Percentiles rank a stretch among this genome's conserved stretches.
phyloP scores from a whole-genome alignment of 169 alveolate genomes.

The Eimeria maxima region DNA sequence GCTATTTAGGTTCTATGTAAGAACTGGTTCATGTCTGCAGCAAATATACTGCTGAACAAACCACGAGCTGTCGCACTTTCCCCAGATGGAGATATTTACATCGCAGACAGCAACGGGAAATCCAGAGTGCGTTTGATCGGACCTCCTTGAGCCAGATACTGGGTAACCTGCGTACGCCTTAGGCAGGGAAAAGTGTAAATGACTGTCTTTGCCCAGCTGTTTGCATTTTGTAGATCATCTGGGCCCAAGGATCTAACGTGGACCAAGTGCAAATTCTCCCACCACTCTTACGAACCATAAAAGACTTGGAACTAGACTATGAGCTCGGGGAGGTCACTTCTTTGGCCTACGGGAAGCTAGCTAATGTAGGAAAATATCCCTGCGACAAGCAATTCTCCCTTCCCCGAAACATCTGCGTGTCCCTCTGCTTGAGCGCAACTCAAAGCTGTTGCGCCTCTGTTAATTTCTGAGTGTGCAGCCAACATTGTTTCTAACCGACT shows the following conservation, averaged over 20 bases:
- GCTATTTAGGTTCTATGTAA: neutral
- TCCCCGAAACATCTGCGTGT: neutral
- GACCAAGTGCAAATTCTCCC: neutral
- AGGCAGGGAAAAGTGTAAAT: neutral
- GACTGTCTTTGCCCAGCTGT: neutral
- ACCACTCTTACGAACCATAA: neutral
- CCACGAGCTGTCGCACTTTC: conserved; percentile 62
- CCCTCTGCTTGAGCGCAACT: neutral
- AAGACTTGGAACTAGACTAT: neutral
- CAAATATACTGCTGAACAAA: neutral
- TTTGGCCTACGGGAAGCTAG: neutral
- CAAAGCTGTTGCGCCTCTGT: neutral
- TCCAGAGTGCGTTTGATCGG: conserved; percentile 4
- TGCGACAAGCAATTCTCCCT: neutral
- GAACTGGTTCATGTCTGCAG: neutral
- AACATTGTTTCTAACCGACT: conserved; percentile 43
- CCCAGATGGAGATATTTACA: conserved; percentile 19
- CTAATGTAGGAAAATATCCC: neutral
- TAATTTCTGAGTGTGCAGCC: neutral
- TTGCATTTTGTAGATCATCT: neutral
- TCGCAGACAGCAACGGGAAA: conserved; percentile 77
- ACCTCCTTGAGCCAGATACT: neutral
- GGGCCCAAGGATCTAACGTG: neutral
- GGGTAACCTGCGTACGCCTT: neutral
- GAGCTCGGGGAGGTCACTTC: neutral